These are phyloP conservation scores for Aspergillus alliaceus DNA, from an alignment of 2,329 filamentous ascomycete genomes.

Conservation along the genomic window DNA sequence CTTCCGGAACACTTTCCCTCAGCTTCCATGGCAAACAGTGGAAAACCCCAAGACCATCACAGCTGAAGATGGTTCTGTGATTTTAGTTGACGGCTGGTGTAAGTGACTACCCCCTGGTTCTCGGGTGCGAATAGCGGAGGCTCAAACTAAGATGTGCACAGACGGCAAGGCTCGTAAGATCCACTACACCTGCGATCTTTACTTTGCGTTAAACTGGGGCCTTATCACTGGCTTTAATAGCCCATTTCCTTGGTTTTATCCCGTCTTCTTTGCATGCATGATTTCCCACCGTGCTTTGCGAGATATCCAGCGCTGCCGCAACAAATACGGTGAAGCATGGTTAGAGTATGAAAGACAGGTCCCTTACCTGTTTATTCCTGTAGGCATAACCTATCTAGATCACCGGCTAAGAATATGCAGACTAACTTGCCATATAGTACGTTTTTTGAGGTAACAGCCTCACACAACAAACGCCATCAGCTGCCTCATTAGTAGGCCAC, in stretches of 20 bases:
- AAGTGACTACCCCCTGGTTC: constrained; percentile 33
- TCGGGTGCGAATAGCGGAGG: not conserved
- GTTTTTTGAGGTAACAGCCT: constrained; percentile 29
- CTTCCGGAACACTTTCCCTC: constrained; percentile 78
- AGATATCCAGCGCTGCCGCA: constrained; percentile 72
- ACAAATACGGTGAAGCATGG: constrained; percentile 82
- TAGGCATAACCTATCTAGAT: constrained; percentile 32
- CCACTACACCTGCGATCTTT: constrained; percentile 78
- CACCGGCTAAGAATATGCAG: not conserved
- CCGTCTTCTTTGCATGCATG: constrained; percentile 76
- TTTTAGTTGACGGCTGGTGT: constrained; percentile 85
- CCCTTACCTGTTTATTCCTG: constrained; percentile 82
- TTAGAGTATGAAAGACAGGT: constrained; percentile 75
- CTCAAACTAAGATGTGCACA: constrained; percentile 27
- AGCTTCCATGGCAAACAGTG: constrained; percentile 83
- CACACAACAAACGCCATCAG: not conserved
- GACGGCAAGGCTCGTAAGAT: constrained; percentile 74
- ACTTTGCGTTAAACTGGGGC: constrained; percentile 75
- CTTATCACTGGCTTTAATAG: constrained; percentile 78
- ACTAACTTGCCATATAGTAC: constrained; percentile 24
- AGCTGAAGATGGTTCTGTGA: constrained; percentile 70
- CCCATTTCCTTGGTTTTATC: constrained; percentile 89
- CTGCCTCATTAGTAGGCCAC: not conserved
- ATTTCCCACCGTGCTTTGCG: constrained; percentile 74
- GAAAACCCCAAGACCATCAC: constrained; percentile 77